A percentile compares a stretch with the other conserved stretches of the same genome.
These are phyloP conservation scores for Zymoseptoria crescenta DNA, from an alignment of 2,329 filamentous ascomycete species.

Conservation along the genomic window DNA sequence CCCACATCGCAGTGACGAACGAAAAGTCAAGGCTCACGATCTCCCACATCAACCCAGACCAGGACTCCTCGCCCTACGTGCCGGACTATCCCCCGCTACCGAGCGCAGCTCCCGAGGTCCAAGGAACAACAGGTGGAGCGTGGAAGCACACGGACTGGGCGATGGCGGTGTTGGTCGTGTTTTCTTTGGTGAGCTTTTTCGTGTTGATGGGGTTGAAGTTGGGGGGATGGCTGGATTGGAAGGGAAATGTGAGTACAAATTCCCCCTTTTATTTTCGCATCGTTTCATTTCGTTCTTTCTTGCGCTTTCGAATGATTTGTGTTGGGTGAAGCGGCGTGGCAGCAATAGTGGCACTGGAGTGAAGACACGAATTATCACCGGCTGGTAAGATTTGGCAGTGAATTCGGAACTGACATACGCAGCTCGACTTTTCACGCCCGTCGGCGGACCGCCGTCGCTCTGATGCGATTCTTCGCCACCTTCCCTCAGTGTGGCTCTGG, in stretches of 20 bases:
- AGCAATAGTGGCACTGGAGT: background rate
- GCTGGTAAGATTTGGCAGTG: background rate
- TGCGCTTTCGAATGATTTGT: background rate
- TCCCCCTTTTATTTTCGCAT: background rate
- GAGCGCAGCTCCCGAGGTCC: too few species aligned
- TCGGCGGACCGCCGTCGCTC: background rate
- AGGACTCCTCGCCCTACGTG: background rate
- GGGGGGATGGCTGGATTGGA: background rate
- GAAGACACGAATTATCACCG: background rate
- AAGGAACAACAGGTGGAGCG: background rate
- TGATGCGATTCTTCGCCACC: background rate
- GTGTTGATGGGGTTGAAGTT: background rate
- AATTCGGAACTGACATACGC: background rate
- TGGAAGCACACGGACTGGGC: background rate
- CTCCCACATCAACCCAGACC: background rate
- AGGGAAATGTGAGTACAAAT: background rate
- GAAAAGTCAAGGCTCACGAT: background rate
- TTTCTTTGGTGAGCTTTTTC: background rate
- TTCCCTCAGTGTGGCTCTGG: background rate
- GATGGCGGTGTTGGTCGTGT: background rate
- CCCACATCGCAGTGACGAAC: background rate
- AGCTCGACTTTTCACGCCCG: background rate
- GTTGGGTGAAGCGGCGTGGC: too few species aligned
- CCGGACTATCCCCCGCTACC: too few species aligned
- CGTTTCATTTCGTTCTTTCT: background rate